phyloP scores from a whole-genome alignment of 1,284 basidiomycete genomes.

The Amylostereum chailletii region DNA sequence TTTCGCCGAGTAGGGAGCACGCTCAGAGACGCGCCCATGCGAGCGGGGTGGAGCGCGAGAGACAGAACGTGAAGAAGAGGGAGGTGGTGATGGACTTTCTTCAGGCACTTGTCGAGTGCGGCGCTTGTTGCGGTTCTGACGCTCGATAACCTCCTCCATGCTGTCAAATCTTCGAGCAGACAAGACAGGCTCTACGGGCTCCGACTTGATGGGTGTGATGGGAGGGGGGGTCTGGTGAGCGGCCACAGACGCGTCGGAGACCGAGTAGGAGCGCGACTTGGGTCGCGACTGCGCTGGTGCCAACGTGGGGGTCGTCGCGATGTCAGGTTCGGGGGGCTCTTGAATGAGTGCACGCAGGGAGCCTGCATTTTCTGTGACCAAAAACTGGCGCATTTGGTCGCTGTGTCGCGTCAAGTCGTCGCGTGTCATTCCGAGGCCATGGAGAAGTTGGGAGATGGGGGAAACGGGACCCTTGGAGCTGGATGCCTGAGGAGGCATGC shows the following conservation, averaged over 20 bases:
- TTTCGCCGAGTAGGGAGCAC: slow-evolving; percentile 23
- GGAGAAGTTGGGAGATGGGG: slow-evolving; percentile 59
- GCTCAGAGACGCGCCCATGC: slow-evolving; percentile 46
- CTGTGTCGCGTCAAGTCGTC: slow-evolving; percentile 59
- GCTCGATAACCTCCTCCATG: slow-evolving; percentile 68
- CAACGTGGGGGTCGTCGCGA: slow-evolving; percentile 25
- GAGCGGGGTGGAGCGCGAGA: slow-evolving; percentile 31
- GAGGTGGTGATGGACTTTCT: slow-evolving; percentile 36
- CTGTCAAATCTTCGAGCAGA: slow-evolving; percentile 51
- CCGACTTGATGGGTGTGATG: slow-evolving; percentile 51
- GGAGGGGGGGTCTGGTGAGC: slow-evolving; percentile 32
- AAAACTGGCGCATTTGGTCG: slow-evolving; percentile 66
- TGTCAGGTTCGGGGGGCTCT: slow-evolving; percentile 17
- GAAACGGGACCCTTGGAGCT: slow-evolving; percentile 18
- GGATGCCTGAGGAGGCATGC: too few species aligned
- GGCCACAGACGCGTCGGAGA: slow-evolving; percentile 31
- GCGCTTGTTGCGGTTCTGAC: slow-evolving; percentile 47
- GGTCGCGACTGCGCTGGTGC: slow-evolving; percentile 21
- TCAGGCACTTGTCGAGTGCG: slow-evolving; percentile 33
- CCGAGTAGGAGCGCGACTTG: slow-evolving; percentile 42
- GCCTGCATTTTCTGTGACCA: slow-evolving; percentile 40
- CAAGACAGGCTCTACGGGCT: slow-evolving; percentile 38
- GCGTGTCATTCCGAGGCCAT: slow-evolving; percentile 59
- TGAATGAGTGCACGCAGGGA: slow-evolving; percentile 34
- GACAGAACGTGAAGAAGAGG: slow-evolving; percentile 27